phyloP scores from a whole-genome alignment of 768 basidiomycete species.

The Krasilnikovozyma curviuscula region DNA sequence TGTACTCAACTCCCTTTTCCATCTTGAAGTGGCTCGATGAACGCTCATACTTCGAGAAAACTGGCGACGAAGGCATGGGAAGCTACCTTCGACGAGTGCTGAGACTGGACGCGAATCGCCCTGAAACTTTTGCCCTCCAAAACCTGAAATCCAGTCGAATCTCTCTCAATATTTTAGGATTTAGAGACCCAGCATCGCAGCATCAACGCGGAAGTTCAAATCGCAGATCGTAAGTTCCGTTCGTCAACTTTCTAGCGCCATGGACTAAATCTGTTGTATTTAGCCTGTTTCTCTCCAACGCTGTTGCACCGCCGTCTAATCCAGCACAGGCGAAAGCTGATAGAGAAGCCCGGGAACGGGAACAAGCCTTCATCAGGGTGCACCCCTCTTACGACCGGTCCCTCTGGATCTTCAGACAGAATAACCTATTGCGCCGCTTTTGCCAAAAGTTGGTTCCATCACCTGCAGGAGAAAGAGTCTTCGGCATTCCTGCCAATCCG shows the following conservation, averaged over 20 bases:
- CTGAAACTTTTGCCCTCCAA: neutral
- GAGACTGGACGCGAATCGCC: neutral
- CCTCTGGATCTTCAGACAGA: conserved; percentile 74
- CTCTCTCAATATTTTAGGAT: no score
- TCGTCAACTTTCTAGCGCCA: no score
- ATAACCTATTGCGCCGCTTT: conserved; percentile 45
- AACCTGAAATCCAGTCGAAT: neutral
- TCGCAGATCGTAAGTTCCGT: no score
- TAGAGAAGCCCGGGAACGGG: no score
- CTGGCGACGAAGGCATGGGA: conserved; percentile 3
- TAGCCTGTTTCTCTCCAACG: no score
- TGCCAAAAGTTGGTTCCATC: conserved; percentile 74
- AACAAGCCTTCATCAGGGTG: conserved; percentile 67
- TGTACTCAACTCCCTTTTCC: no score
- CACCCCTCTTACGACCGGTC: conserved; percentile 79
- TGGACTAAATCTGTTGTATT: no score
- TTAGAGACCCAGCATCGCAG: no score
- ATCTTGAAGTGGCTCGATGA: no score
- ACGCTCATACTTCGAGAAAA: neutral
- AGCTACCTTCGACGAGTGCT: neutral
- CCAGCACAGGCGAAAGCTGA: no score
- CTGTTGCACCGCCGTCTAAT: no score
- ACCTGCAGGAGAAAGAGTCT: conserved; percentile 66
- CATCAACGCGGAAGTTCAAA: no score
- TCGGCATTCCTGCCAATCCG: conserved; percentile 50